Base-by-base conservation (phyloP, 495 filamentous ascomycete genomes). In the Lophiotrema nucula region DNA sequence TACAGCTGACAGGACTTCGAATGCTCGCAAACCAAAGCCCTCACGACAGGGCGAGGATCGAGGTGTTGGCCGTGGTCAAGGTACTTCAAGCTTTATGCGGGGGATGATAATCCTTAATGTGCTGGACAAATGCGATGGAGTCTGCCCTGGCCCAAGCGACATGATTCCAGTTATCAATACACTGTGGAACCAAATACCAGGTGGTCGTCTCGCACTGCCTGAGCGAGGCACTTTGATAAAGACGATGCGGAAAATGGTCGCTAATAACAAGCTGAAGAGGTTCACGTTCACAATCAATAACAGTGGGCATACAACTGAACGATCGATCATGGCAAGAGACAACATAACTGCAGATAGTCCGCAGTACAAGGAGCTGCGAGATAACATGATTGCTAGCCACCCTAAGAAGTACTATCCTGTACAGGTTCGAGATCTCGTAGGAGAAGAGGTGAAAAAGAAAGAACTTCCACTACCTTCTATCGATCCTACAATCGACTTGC, bases 151-250 rank as follows among this genome's bases (percentile, higher is more conserved):
- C 22, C 81, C 85, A n/a, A 77, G 78, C 49, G 83, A 88, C 43
- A 73, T 97, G 3, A 87, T 83, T 71, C 81, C 83, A 62, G 84
- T 88, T n/a, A 83, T 90, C 58, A 70, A 77, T 11, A 77, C 76
- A 1, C 70, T 77, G 33, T 90, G 85, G 83, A 70, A 76, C 23
- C 83, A 84, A 27, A 38, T 44, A 4, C 55, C 71, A 59, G 21
- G 65, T 68, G 56, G 72, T 70, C 44, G 74, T 70, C 58, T 51
- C 25, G 23, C 23, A 5, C 8, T 35, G 31, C 81, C 82, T 0
- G 83, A 79, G 71, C 75, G 70, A 48, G 71, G 67, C 57, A 86
- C 77, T 24, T 65, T 78, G 31, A 77, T 76, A 26, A 76, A 71
- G 4, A 74, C 84, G 0, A 71, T 93, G 50, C 86, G 88, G 52